Evolutionary conservation across 176 grass and related monocot species (phyloP).

Genomic region (Oryza punctata): DNA sequence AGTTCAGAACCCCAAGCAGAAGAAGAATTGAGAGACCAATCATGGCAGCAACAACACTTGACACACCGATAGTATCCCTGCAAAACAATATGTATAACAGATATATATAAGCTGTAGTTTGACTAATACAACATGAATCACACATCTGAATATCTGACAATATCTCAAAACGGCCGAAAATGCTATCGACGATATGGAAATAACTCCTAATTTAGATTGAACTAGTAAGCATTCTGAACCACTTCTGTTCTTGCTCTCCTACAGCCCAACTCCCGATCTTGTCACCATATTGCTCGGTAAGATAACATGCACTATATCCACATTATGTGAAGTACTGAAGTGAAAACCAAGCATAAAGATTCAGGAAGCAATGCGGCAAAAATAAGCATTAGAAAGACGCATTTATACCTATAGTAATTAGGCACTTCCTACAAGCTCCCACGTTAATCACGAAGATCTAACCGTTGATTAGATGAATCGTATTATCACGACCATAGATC

Average conservation of each 20-base stretch:
- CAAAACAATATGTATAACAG: not conserved
- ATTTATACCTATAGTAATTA: not conserved
- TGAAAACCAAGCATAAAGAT: not conserved
- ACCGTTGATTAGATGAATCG: too few relatives aligned
- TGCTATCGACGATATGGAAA: not conserved
- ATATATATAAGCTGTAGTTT: not conserved
- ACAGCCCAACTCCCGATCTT: too few relatives aligned
- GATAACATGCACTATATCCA: slow-evolving; percentile 3
- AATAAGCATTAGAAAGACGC: not conserved
- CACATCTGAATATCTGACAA: not conserved
- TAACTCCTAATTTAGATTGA: not conserved
- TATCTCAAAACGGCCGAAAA: slow-evolving; percentile 2
- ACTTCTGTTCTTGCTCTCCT: slow-evolving; percentile 1
- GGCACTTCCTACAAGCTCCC: too few relatives aligned
- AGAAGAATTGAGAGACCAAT: slow-evolving; percentile 90
- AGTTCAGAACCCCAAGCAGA: slow-evolving; percentile 81
- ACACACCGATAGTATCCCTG: slow-evolving; percentile 74
- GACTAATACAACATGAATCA: not conserved
- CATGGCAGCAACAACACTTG: slow-evolving; percentile 91
- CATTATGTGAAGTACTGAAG: not conserved
- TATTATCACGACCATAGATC: too few relatives aligned
- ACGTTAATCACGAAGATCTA: too few relatives aligned
- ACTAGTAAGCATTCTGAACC: not conserved
- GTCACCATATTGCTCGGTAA: not conserved
- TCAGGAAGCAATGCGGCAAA: not conserved